Evolutionary conservation across 2,329 filamentous ascomycete genomes (phyloP).

Genomic region (Lecanicillium sp.): DNA sequence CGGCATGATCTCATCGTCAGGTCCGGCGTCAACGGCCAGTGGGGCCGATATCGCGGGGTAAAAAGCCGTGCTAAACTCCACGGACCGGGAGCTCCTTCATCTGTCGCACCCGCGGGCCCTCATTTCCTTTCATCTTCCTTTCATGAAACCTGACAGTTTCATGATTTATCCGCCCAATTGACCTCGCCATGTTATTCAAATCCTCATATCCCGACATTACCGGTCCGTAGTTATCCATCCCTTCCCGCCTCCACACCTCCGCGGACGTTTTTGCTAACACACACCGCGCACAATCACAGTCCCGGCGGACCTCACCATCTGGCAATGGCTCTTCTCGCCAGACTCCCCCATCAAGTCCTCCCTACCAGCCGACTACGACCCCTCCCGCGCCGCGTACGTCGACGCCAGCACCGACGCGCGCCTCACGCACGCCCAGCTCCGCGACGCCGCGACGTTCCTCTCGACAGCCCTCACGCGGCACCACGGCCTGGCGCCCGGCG

Average conservation of each 20-base stretch:
- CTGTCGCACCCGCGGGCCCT: no score
- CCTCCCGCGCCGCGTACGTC: slow-evolving; percentile 3
- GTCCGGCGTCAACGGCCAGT: no score
- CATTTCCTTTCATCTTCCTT: no score
- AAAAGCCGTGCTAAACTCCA: no score
- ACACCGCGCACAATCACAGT: background rate
- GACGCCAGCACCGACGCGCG: background rate
- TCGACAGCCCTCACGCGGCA: background rate
- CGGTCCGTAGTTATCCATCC: slow-evolving; percentile 1
- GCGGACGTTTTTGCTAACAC: background rate
- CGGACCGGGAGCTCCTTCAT: no score
- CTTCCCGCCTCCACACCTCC: background rate
- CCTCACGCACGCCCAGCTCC: slow-evolving; percentile 6
- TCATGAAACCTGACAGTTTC: no score
- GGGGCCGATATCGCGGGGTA: no score
- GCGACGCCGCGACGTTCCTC: slow-evolving; percentile 3
- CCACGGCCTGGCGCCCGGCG: background rate
- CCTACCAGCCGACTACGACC: background rate
- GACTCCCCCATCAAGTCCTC: background rate
- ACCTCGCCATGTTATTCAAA: slow-evolving; percentile 9
- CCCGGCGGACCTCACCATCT: slow-evolving; percentile 5
- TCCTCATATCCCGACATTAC: slow-evolving; percentile 11
- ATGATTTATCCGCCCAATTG: no score
- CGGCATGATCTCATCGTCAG: no score
- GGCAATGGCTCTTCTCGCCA: slow-evolving; percentile 11